Conservation (phyloP, 345 rosid species). For the Cardamine occulta region DNA sequence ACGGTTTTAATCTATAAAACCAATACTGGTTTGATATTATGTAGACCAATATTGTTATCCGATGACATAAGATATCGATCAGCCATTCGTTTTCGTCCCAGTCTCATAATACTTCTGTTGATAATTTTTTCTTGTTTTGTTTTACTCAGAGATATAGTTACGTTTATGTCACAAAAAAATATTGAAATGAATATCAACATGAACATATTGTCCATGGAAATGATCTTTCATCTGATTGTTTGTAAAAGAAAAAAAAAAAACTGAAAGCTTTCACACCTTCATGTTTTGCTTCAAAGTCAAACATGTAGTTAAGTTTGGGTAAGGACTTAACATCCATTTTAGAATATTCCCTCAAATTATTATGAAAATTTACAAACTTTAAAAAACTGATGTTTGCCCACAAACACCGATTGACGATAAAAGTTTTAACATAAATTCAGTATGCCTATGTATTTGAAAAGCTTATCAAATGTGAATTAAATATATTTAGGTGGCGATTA, state of each 20-base stretch:
- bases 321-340: background rate
- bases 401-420: background rate
- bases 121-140: background rate
- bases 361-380: background rate
- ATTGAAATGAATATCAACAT: background rate
- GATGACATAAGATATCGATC: background rate
- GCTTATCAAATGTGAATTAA: background rate
- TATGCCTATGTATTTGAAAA: background rate
- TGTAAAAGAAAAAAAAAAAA: background rate
- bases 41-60: background rate
- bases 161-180: no score
- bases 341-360: background rate
- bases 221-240: background rate
- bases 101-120: background rate
- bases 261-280: background rate
- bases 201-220: background rate
- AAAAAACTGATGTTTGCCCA: conserved; percentile 13
- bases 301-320: background rate
- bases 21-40: background rate
- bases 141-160: no score
- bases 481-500: background rate
- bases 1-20: background rate
- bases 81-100: background rate
- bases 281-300: background rate
- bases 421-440: background rate